Percentiles rank a stretch among this genome's conserved stretches.
These are phyloP conservation scores for Spathaspora girioi DNA, from an alignment of 805 yeast genomes.

Conservation along the genomic window DNA sequence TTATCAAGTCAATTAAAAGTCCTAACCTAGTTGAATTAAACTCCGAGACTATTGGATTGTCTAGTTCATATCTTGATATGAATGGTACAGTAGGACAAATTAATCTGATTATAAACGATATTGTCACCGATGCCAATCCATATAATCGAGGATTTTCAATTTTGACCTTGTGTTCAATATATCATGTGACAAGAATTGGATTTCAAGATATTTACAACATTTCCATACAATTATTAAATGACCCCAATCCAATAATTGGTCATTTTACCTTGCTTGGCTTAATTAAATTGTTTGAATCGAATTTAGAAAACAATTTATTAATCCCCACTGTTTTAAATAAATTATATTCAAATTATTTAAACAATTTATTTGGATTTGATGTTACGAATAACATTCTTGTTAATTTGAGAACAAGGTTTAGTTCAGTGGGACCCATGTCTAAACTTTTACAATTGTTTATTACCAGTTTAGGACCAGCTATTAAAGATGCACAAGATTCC, in stretches of 20 bases:
- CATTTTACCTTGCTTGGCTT: conserved; percentile 65
- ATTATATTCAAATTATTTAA: conserved; percentile 27
- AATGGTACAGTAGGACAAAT: conserved; percentile 20
- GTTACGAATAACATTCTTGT: conserved; percentile 28
- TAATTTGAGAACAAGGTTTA: conserved; percentile 32
- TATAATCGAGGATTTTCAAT: conserved; percentile 46
- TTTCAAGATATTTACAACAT: conserved; percentile 50
- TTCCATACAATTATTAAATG: conserved; percentile 56
- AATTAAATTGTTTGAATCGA: conserved; percentile 52
- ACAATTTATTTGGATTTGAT: conserved; percentile 36
- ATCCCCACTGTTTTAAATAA: conserved; percentile 38
- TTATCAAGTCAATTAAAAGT: conserved; percentile 40
- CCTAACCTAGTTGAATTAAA: conserved; percentile 42
- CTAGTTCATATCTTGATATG: conserved; percentile 22
- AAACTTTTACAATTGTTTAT: conserved; percentile 26
- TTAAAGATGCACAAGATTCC: conserved; percentile 18
- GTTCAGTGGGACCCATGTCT: conserved; percentile 21
- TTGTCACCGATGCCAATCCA: conserved; percentile 66
- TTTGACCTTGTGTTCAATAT: conserved; percentile 27
- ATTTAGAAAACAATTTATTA: conserved; percentile 39
- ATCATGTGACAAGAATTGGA: conserved; percentile 23
- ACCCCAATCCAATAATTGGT: conserved; percentile 85
- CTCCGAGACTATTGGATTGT: conserved; percentile 57
- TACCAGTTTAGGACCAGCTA: conserved; percentile 37
- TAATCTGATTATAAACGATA: conserved; percentile 45